These are phyloP conservation scores for Xylaria longipes DNA, from an alignment of 495 filamentous ascomycete genomes.

Conservation along the genomic window DNA sequence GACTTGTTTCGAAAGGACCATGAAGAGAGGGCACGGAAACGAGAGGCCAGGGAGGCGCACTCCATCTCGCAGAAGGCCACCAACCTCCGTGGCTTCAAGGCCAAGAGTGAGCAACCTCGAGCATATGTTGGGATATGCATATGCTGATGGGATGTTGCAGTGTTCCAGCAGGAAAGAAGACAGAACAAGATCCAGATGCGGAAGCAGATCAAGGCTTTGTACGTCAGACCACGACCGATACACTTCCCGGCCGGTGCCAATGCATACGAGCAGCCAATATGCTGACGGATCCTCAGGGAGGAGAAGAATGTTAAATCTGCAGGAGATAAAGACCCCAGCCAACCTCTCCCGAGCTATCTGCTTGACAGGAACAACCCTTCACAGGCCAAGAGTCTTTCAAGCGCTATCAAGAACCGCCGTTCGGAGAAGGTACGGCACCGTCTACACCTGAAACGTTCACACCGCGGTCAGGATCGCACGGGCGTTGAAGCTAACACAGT, in stretches of 20 bases:
- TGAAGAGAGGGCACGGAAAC: slow-evolving; percentile 90
- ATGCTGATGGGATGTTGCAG: slow-evolving; percentile 10
- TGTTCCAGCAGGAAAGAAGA: slow-evolving; percentile 74
- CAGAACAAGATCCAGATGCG: slow-evolving; percentile 99
- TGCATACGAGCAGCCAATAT: slow-evolving; percentile 68
- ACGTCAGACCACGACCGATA: slow-evolving; percentile 76
- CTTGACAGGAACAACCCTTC: slow-evolving; percentile 86
- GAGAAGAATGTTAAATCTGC: slow-evolving; percentile 94
- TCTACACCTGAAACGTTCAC: neutral
- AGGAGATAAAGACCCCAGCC: slow-evolving; percentile 73
- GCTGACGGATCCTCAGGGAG: slow-evolving; percentile 53
- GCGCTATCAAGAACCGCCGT: slow-evolving; percentile 83
- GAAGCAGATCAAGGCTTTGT: slow-evolving; percentile 81
- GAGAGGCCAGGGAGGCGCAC: slow-evolving; percentile 84
- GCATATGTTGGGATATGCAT: neutral
- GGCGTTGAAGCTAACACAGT: slow-evolving; percentile 67
- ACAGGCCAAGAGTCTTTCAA: slow-evolving; percentile 86
- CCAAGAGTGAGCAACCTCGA: slow-evolving; percentile 60
- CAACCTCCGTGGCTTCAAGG: slow-evolving; percentile 86
- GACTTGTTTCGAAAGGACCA: slow-evolving; percentile 60
- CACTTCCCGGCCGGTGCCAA: slow-evolving; percentile 99
- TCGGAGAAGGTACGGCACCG: slow-evolving; percentile 31
- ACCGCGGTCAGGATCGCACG: slow-evolving; percentile 33
- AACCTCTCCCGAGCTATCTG: slow-evolving; percentile 83
- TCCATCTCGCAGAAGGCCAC: slow-evolving; percentile 85